Evolutionary conservation across 371 early-diverging fungal genomes (phyloP).

Genomic region (Saksenaea oblongispora): DNA sequence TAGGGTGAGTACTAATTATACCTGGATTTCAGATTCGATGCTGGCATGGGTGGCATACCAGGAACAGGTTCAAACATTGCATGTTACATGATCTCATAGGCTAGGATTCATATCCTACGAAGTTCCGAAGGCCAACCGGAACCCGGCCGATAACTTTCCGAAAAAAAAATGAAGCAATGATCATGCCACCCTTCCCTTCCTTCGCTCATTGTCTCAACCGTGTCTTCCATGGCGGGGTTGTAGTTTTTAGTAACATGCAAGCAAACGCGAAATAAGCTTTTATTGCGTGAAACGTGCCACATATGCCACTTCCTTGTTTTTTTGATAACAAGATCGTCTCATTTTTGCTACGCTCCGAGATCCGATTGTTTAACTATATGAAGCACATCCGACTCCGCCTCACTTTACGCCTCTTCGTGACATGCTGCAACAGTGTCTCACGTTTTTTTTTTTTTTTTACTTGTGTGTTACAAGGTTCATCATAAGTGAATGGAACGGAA

Average conservation of each 20-base stretch:
- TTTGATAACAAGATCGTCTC: neutral
- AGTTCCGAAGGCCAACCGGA: neutral
- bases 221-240: neutral
- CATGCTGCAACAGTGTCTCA: no score
- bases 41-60: no score
- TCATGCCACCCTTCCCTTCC: neutral
- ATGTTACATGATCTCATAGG: neutral
- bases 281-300: constrained; percentile 1
- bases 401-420: constrained; percentile 4
- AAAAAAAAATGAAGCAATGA: neutral
- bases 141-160: neutral
- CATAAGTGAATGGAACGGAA: no score
- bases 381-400: neutral
- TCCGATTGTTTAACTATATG: neutral
- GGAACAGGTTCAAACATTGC: neutral
- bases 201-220: neutral
- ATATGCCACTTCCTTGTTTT: neutral
- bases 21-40: no score
- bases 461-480: no score
- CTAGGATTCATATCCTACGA: neutral
- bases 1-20: neutral
- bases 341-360: constrained; percentile 1
- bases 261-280: neutral
- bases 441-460: no score
- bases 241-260: neutral